phyloP scores from a whole-genome alignment of 2,329 filamentous ascomycete species.

The Plectosphaerella cucumerina region DNA sequence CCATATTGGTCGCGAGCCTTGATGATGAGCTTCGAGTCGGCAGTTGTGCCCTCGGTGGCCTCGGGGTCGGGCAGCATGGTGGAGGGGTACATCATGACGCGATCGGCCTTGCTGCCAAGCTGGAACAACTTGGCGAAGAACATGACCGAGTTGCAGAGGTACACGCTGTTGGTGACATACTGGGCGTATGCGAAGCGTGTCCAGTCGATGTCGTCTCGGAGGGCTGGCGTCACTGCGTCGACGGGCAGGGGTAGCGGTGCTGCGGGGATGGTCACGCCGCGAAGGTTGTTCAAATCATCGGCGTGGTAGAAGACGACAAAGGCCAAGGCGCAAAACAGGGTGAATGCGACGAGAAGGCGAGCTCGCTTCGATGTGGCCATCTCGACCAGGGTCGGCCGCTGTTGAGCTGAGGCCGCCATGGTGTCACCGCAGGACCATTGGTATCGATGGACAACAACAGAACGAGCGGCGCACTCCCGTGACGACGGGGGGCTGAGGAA shows the following conservation, averaged over 20 bases:
- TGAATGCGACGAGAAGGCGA: background rate
- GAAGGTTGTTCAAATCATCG: background rate
- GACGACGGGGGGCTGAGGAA: no score
- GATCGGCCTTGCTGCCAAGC: constrained; percentile 36
- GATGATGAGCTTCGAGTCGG: constrained; percentile 29
- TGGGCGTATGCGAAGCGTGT: constrained; percentile 41
- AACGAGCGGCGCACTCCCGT: no score
- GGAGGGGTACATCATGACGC: constrained; percentile 42
- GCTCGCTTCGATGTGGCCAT: background rate
- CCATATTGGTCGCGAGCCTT: constrained; percentile 39
- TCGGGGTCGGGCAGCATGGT: constrained; percentile 26
- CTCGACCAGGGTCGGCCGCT: background rate
- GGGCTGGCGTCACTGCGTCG: background rate
- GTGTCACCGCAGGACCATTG: no score
- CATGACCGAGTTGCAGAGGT: constrained; percentile 48
- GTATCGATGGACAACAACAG: no score
- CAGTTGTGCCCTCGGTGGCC: constrained; percentile 18
- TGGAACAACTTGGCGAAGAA: constrained; percentile 39
- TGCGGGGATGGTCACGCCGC: background rate
- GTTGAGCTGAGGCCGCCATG: no score
- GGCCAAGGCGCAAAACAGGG: background rate
- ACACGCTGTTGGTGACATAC: constrained; percentile 42
- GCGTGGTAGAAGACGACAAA: background rate
- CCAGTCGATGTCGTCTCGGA: constrained; percentile 29
- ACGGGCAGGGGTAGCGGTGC: background rate